Evolutionary conservation across 2,329 filamentous ascomycete genomes (phyloP).

Genomic region (Chaetomium globosum): DNA sequence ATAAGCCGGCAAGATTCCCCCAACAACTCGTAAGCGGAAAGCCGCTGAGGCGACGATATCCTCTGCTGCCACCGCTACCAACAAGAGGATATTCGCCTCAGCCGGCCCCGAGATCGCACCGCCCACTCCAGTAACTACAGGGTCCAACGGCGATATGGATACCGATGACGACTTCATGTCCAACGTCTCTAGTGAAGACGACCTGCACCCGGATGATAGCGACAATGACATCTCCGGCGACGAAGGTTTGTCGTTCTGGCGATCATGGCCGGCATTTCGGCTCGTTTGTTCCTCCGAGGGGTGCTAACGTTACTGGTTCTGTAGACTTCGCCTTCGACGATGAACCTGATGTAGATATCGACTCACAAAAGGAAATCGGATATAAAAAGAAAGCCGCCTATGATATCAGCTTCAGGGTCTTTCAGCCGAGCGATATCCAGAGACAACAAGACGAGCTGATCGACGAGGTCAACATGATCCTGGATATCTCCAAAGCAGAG

Average conservation of each 20-base stretch:
- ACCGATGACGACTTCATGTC: conserved; percentile 95
- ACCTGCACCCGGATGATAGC: conserved; percentile 74
- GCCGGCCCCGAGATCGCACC: conserved; percentile 55
- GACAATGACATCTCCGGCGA: conserved; percentile 66
- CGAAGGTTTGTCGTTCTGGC: conserved; percentile 48
- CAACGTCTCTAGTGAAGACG: conserved; percentile 74
- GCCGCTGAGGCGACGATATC: conserved; percentile 66
- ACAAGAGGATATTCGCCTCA: conserved; percentile 60
- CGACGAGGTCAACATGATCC: conserved; percentile 85
- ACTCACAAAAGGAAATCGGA: conserved; percentile 63
- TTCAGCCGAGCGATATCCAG: conserved; percentile 78
- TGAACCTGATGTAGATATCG: conserved; percentile 57
- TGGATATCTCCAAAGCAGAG: conserved; percentile 86
- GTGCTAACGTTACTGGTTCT: conserved; percentile 17
- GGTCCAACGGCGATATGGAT: conserved; percentile 70
- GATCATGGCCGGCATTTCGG: background rate
- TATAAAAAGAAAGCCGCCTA: conserved; percentile 75
- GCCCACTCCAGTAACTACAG: conserved; percentile 60
- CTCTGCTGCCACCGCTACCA: conserved; percentile 48
- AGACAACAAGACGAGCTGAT: conserved; percentile 83
- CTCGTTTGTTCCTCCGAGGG: background rate
- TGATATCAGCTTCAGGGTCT: conserved; percentile 82
- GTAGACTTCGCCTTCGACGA: conserved; percentile 64
- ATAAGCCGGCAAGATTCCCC: conserved; percentile 58
- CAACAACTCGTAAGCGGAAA: conserved; percentile 62